Percentiles rank a stretch among this genome's conserved stretches.
phyloP scores from a whole-genome alignment of 441 rosid species.

The Gossypium davidsonii region DNA sequence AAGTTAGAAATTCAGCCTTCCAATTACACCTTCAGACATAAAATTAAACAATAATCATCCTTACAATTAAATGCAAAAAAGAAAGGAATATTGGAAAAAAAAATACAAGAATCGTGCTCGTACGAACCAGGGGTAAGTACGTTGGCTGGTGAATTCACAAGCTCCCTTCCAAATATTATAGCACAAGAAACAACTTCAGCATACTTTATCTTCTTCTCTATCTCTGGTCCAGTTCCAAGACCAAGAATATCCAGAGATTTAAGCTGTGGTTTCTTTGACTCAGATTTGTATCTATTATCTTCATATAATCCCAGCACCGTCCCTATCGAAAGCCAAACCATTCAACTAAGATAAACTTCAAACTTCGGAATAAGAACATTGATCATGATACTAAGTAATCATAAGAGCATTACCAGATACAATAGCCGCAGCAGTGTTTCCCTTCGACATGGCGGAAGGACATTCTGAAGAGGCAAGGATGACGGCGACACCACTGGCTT shows the following conservation, averaged over 20 bases:
- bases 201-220: slow-evolving; percentile 70
- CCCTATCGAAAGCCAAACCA: slow-evolving; percentile 34
- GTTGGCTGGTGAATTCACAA: slow-evolving; percentile 83
- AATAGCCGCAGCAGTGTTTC: slow-evolving; percentile 58
- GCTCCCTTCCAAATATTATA: slow-evolving; percentile 69
- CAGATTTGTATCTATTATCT: slow-evolving; percentile 73
- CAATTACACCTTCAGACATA: neutral
- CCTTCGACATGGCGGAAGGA: slow-evolving; percentile 48
- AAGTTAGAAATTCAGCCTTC: neutral
- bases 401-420: slow-evolving; percentile 48
- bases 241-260: slow-evolving; percentile 79
- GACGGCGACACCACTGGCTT: slow-evolving; percentile 47
- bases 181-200: slow-evolving; percentile 70
- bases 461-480: slow-evolving; percentile 55
- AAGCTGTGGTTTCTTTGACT: slow-evolving; percentile 55
- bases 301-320: slow-evolving; percentile 63
- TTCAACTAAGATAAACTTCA: slow-evolving; percentile 7
- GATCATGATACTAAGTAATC: neutral
- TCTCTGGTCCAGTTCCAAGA: slow-evolving; percentile 64
- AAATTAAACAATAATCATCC: neutral
- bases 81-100: neutral
- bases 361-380: neutral
- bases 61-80: slow-evolving; percentile 4
- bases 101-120: slow-evolving; percentile 6
- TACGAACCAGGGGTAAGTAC: slow-evolving; percentile 80